These are phyloP conservation scores for Anaeromyces robustus DNA, from an alignment of 192 early-diverging fungal genomes.

Conservation along the genomic window DNA sequence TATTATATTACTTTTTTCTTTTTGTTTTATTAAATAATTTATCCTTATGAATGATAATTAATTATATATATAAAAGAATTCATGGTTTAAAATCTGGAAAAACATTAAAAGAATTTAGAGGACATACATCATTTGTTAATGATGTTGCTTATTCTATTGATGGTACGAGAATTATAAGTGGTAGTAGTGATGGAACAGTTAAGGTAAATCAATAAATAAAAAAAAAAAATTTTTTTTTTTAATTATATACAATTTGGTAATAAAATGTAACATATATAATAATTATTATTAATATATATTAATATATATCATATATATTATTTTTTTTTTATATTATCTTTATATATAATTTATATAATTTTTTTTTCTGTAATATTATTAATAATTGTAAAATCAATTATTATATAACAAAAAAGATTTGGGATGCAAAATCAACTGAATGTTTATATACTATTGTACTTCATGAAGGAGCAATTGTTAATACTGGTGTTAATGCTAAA, in stretches of 20 bases:
- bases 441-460: slow-evolving; percentile 48
- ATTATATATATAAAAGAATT: background rate
- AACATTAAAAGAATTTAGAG: slow-evolving; percentile 76
- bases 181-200: slow-evolving; percentile 71
- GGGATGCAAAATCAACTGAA: slow-evolving; percentile 65
- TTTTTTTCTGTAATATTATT: no score
- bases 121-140: slow-evolving; percentile 83
- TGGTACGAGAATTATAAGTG: slow-evolving; percentile 53
- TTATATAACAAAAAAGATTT: slow-evolving; percentile 60
- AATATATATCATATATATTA: no score
- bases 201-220: slow-evolving; percentile 28
- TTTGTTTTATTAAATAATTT: no score
- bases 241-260: no score
- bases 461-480: slow-evolving; percentile 34
- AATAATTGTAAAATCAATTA: no score
- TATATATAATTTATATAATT: no score
- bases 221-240: no score
- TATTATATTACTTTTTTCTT: no score
- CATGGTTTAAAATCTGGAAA: slow-evolving; percentile 39
- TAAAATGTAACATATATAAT: no score
- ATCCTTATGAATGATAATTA: no score
- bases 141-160: slow-evolving; percentile 55
- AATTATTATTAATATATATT: no score
- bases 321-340: no score
- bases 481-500: slow-evolving; percentile 17